These are phyloP conservation scores for Macrophomina phaseolina DNA, from an alignment of 2,329 filamentous ascomycete genomes.

Conservation along the genomic window DNA sequence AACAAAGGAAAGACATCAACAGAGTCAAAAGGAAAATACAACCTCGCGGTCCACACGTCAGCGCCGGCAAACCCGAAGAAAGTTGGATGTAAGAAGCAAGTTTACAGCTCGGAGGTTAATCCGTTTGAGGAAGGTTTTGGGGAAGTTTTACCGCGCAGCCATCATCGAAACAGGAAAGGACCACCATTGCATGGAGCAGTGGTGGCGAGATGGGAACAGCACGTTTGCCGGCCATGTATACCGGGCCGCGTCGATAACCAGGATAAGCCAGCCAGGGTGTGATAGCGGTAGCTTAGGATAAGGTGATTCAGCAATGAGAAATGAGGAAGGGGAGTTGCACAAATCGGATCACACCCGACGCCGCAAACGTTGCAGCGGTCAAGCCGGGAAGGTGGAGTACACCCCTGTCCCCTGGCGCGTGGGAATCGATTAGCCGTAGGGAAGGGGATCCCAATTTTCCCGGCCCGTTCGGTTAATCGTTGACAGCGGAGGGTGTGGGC, in stretches of 20 bases:
- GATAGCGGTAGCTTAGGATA: conserved; percentile 4
- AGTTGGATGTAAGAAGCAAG: conserved; percentile 16
- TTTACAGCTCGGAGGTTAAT: conserved; percentile 1
- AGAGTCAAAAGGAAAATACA: background rate
- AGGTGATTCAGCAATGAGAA: background rate
- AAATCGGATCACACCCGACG: conserved; percentile 24
- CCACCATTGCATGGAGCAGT: background rate
- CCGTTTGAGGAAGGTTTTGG: conserved; percentile 9
- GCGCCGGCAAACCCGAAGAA: background rate
- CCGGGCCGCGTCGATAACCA: conserved; percentile 18
- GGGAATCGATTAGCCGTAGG: conserved; percentile 23
- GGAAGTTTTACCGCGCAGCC: background rate
- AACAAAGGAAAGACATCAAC: conserved; percentile 14
- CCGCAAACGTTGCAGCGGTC: conserved; percentile 16
- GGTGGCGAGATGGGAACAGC: background rate
- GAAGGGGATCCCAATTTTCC: conserved; percentile 28
- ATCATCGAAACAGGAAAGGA: conserved; percentile 7
- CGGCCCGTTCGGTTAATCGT: conserved; percentile 26
- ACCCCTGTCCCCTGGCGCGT: conserved; percentile 19
- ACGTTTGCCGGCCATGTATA: conserved; percentile 22
- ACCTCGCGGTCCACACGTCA: background rate
- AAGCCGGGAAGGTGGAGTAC: conserved; percentile 3
- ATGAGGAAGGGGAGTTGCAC: conserved; percentile 14
- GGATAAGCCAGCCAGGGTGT: conserved; percentile 7
- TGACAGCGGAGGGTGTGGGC: conserved; percentile 23